Conservation (phyloP, 768 basidiomycete species). For the Butyriboletus loyo region DNA sequence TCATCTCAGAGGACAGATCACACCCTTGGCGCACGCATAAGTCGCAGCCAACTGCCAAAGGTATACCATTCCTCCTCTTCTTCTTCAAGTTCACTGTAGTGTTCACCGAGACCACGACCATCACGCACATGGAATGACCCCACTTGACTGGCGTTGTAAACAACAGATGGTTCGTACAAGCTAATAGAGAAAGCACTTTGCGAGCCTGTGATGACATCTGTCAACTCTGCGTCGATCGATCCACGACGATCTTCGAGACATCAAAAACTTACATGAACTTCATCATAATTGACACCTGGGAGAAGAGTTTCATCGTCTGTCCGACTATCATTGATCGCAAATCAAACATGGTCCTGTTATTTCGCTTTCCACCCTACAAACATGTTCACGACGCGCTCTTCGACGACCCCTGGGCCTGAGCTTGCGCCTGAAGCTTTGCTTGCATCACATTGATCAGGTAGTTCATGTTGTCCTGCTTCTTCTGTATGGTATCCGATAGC, state of each 20-base stretch:
- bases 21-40: not conserved
- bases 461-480: slow-evolving; percentile 88
- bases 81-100: not conserved
- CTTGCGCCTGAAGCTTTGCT: slow-evolving; percentile 42
- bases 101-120: not conserved
- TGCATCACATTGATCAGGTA: slow-evolving; percentile 74
- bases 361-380: not conserved
- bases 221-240: not conserved
- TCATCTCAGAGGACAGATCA: not conserved
- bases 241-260: not conserved
- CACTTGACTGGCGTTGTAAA: not conserved
- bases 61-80: not conserved
- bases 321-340: not conserved
- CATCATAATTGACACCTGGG: not conserved
- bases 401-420: slow-evolving; percentile 14
- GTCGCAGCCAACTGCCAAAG: not conserved
- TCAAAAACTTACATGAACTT: not conserved
- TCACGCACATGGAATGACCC: not conserved
- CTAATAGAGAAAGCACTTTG: not conserved
- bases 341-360: not conserved
- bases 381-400: slow-evolving; percentile 22
- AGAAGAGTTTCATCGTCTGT: not conserved
- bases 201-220: not conserved
- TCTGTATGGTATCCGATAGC: slow-evolving; percentile 84
- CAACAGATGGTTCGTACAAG: not conserved